Evolutionary conservation across 805 yeast species (phyloP), one percentile per base, ranked within the genome.

Genomic region (Suhomyces canberraensis): DNA sequence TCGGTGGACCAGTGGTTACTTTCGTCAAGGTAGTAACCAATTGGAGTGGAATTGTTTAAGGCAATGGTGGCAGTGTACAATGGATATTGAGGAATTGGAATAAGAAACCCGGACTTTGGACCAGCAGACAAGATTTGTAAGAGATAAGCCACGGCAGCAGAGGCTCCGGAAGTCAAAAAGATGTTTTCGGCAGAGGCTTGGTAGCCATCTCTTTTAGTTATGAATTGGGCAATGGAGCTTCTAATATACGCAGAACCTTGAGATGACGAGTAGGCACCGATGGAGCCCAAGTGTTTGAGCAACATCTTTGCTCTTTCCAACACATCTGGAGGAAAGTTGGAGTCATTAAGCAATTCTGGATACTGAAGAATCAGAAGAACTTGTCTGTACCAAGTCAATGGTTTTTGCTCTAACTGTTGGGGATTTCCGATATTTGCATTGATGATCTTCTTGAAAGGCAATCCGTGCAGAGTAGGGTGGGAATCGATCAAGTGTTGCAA

Each of bases 71-170:
- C 98, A 3, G 97, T 88, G 66, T 93, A 93, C 42, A 93, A 73
- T 3, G 99, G 99, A 58, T 93, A 93, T 66, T 93, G 98, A 11
- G 99, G 99, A 48, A 93, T 91, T 21, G 99, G 99, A 47, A 93
- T 89, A 62, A 95, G 64, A 54, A 69, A 85, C 33, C 95, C 95
- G 3, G 93, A 73, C 39, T 77, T 62, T 28, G 74, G 75, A 26
- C 88, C 87, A 25, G 71, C 60, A 4, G 93, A 74, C 14, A 93
- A 62, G 19, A 90, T 72, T 34, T 81, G 81, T 37, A 93, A 65
- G 41, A 93, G 65, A 50, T 84, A 79, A 36, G 79, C 72, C n/a
- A 91, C 98, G 1, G 95, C 97, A 16, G 90, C 77, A 9, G 98
- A 90, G 2, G 98, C 98, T 50, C 99, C 98, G 4, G 85, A 80